phyloP scores from a whole-genome alignment of 1,284 basidiomycete genomes.

The Erythrobasidium hasegawianum region DNA sequence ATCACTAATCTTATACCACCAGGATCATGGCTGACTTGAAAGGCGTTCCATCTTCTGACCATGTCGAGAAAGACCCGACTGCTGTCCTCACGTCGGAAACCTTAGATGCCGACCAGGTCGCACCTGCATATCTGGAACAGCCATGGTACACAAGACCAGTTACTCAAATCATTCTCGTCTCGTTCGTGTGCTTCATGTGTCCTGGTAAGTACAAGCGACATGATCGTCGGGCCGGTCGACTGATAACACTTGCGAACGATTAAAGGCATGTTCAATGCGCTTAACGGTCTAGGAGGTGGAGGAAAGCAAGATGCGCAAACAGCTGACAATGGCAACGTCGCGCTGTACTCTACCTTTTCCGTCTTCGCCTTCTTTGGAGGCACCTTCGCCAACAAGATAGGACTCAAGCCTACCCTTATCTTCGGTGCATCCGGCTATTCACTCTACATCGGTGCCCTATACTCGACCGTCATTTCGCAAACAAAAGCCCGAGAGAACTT shows the following conservation, averaged over 20 bases:
- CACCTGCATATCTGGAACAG: conserved; percentile 18
- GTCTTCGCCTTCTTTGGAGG: conserved; percentile 49
- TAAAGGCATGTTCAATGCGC: conserved; percentile 46
- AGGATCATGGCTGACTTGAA: background rate
- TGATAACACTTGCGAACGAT: too few relatives aligned
- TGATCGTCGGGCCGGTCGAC: too few relatives aligned
- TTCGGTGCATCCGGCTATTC: conserved; percentile 56
- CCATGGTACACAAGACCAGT: conserved; percentile 54
- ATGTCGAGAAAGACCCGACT: too few relatives aligned
- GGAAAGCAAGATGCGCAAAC: conserved; percentile 62
- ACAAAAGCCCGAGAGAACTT: conserved; percentile 52
- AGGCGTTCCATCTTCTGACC: background rate
- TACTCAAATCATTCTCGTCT: conserved; percentile 58
- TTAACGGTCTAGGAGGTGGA: conserved; percentile 62
- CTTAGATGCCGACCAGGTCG: conserved; percentile 6
- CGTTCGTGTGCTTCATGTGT: conserved; percentile 65
- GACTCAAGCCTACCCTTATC: conserved; percentile 64
- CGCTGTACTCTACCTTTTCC: conserved; percentile 37
- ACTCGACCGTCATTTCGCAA: conserved; percentile 51
- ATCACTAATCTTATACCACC: too few relatives aligned
- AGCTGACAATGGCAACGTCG: conserved; percentile 55
- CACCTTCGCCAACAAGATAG: conserved; percentile 69
- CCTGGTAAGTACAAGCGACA: too few relatives aligned
- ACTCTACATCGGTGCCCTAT: conserved; percentile 68
- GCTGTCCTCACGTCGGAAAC: conserved; percentile 16